These are phyloP conservation scores for Flaveria ramosissima DNA, from an alignment of 129 eudicot genomes.

Conservation along the genomic window DNA sequence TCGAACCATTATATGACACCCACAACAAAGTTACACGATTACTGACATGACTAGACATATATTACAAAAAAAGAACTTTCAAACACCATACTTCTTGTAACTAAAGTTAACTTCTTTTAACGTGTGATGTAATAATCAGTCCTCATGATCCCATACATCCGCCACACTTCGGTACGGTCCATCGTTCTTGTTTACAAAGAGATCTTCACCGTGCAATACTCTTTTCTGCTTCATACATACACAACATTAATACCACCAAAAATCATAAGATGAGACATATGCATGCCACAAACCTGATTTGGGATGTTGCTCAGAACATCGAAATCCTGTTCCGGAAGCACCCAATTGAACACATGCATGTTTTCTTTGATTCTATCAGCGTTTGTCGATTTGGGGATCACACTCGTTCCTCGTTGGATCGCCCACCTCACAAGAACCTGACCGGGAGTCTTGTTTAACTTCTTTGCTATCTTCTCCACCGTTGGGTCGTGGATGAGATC, in stretches of 20 bases:
- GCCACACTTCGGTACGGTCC: slow-evolving; percentile 52
- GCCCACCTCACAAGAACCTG: slow-evolving; percentile 82
- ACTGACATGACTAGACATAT: not conserved
- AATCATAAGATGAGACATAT: not conserved
- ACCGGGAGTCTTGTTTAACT: slow-evolving; percentile 68
- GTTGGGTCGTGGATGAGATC: slow-evolving; percentile 63
- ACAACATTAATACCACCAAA: not conserved
- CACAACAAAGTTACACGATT: not conserved
- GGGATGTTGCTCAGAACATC: slow-evolving; percentile 48
- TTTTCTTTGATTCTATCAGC: slow-evolving; percentile 64
- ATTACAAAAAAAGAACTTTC: not conserved
- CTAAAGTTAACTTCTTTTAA: not conserved
- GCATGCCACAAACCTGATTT: slow-evolving; percentile 41
- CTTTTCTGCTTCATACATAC: slow-evolving; percentile 41
- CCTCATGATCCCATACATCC: slow-evolving; percentile 73
- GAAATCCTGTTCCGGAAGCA: slow-evolving; percentile 58
- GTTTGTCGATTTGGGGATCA: slow-evolving; percentile 67
- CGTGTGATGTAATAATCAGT: slow-evolving; percentile 24
- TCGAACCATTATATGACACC: no score
- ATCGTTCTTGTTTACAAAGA: slow-evolving; percentile 61
- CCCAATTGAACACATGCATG: slow-evolving; percentile 59
- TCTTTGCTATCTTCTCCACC: slow-evolving; percentile 58
- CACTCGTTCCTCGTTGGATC: slow-evolving; percentile 77
- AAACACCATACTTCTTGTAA: not conserved
- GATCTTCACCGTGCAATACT: slow-evolving; percentile 60